Evolutionary conservation across 2,329 filamentous ascomycete species (phyloP).

Genomic region (Pseudogymnoascus verrucosus): DNA sequence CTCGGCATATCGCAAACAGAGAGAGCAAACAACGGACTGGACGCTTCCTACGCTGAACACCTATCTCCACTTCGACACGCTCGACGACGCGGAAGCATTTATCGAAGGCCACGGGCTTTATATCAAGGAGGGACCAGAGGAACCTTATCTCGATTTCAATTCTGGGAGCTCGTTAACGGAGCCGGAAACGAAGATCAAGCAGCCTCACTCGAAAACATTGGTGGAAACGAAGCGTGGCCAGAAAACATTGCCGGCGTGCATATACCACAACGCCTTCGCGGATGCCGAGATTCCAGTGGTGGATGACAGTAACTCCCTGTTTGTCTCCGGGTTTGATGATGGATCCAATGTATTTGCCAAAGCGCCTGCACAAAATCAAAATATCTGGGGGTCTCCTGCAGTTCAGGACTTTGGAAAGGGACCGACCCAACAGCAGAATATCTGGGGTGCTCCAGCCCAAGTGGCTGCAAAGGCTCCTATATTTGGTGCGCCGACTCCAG

Average conservation of each 20-base stretch:
- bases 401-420: background rate
- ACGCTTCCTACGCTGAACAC: slow-evolving; percentile 48
- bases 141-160: slow-evolving; percentile 26
- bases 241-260: slow-evolving; percentile 44
- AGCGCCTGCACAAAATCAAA: background rate
- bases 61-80: slow-evolving; percentile 58
- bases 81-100: slow-evolving; percentile 58
- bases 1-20: slow-evolving; percentile 46
- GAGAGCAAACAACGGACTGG: slow-evolving; percentile 51
- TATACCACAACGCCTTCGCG: slow-evolving; percentile 47
- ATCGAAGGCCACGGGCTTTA: slow-evolving; percentile 49
- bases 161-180: slow-evolving; percentile 20
- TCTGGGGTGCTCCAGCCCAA: background rate
- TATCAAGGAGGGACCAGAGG: slow-evolving; percentile 37
- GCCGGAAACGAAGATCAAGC: slow-evolving; percentile 42
- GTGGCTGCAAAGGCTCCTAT: background rate
- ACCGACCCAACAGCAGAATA: background rate
- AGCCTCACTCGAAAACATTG: slow-evolving; percentile 46
- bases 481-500: background rate
- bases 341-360: background rate
- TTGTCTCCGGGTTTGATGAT: slow-evolving; percentile 8
- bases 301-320: slow-evolving; percentile 8
- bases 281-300: slow-evolving; percentile 16
- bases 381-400: background rate
- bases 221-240: slow-evolving; percentile 53